These are phyloP conservation scores for Lasiodiplodia theobromae DNA, from an alignment of 2,329 filamentous ascomycete genomes.

Conservation along the genomic window DNA sequence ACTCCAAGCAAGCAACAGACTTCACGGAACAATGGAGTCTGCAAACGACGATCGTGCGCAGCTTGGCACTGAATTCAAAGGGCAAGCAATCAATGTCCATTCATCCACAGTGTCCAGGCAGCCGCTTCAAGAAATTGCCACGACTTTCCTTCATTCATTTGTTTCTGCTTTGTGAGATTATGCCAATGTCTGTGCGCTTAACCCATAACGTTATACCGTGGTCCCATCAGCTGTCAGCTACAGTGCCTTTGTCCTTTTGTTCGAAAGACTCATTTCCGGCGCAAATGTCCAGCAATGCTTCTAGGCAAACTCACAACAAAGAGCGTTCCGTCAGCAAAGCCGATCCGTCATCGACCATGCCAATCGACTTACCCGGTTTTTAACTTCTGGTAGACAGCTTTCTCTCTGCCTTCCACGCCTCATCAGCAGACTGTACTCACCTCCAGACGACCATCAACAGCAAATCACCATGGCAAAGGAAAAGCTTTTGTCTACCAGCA, in stretches of 20 bases:
- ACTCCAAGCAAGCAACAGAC: no score
- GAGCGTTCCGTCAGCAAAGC: not conserved
- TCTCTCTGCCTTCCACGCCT: not conserved
- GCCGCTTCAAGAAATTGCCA: no score
- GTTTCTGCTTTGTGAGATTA: not conserved
- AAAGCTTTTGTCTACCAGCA: not conserved
- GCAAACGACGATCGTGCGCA: no score
- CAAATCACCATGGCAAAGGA: not conserved
- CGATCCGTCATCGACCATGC: not conserved
- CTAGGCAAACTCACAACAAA: not conserved
- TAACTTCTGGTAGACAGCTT: not conserved
- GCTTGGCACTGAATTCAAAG: no score
- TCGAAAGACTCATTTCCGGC: not conserved
- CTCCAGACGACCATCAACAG: not conserved
- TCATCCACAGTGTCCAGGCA: no score
- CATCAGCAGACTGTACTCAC: not conserved
- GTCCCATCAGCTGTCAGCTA: not conserved
- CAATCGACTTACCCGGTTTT: not conserved
- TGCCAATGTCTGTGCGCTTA: not conserved
- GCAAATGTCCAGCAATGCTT: not conserved
- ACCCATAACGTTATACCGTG: not conserved
- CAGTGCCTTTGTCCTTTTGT: not conserved
- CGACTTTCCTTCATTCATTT: no score
- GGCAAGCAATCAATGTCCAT: no score
- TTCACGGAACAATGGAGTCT: no score